Base-by-base conservation (phyloP, 139 green algal genomes). In the Chlamydomonas incerta region DNA sequence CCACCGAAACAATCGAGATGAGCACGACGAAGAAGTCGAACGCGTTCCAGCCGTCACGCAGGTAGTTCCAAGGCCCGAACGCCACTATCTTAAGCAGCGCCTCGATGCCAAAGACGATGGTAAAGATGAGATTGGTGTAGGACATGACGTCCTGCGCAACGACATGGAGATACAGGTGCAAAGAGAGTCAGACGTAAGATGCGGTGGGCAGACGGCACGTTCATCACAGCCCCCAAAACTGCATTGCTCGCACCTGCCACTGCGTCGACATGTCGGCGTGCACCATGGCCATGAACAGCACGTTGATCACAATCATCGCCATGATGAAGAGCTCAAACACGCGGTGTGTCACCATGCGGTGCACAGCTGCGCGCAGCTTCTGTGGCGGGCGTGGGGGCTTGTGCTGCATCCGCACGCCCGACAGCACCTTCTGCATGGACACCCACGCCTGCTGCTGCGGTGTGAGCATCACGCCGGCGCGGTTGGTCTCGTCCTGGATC, bases 11-110 rank as follows among this genome's bases (percentile, higher is more conserved):
- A 2, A 91, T 60, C 15, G 90, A 92, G 26, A 93, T 58, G 15
- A 57, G 23, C 28, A 93, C 91, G 9, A 96, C 90, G n/a, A 91
- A 66, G 63, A 95, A 90, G 69, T 97, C 95, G 77, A 97, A 96
- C 26, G 72, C 71, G 88, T 95, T 95, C 95, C 41, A 58, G 17
- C 28, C 69, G 26, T 90, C 88, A 69, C 35, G 85, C 34, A 95
- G 93, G 90, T 95, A 95, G 34, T 50, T 29, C 9, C 14, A n/a
- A 5, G 77, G 66, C 14, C 88, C 88, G 8, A 96, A 66, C 0
- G 85, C 93, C 0, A 85, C 68, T 0, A 95, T 20, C 90, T 95
- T 96, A 21, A 93, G 26, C 8, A 77, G 37, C 20, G 88, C 90
- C 82, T 97, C 94, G 29, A 92, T 0, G 4, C 79, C 60, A 87